Percentiles rank a stretch among this genome's conserved stretches.
phyloP scores from a whole-genome alignment of 805 yeast species.

The Metschnikowia baotianmanensis region DNA sequence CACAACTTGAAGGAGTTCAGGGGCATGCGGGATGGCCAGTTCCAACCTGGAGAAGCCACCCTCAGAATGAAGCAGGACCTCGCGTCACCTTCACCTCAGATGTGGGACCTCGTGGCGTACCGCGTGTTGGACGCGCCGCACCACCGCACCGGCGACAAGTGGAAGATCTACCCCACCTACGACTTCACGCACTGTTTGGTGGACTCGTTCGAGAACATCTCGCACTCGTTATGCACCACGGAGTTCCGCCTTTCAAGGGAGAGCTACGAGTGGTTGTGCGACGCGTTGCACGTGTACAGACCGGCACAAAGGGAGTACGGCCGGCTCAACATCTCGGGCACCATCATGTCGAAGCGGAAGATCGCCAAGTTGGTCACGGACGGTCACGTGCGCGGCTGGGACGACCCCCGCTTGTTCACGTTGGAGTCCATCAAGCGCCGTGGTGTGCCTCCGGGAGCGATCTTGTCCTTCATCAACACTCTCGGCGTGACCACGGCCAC shows the following conservation, averaged over 20 bases:
- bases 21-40: conserved; percentile 87
- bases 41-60: conserved; percentile 87
- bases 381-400: conserved; percentile 89
- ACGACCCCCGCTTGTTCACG: conserved; percentile 95
- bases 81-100: conserved; percentile 89
- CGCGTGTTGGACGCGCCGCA: conserved; percentile 90
- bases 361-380: conserved; percentile 89
- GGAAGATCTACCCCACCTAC: conserved; percentile 98
- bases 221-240: conserved; percentile 94
- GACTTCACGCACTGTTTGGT: conserved; percentile 99
- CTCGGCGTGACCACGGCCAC: conserved; percentile 95
- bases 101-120: conserved; percentile 99
- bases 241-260: conserved; percentile 91
- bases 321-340: conserved; percentile 90
- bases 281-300: conserved; percentile 88
- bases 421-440: conserved; percentile 93
- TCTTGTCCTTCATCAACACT: conserved; percentile 87
- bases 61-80: conserved; percentile 96
- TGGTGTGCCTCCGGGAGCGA: conserved; percentile 99
- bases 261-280: conserved; percentile 98
- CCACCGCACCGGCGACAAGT: conserved; percentile 93
- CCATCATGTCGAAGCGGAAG: conserved; percentile 92
- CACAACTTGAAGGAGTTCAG: conserved; percentile 79
- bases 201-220: conserved; percentile 93
- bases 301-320: conserved; percentile 99